Evolutionary conservation across 768 basidiomycete species (phyloP).

Genomic region (Hypsizygus marmoreus): DNA sequence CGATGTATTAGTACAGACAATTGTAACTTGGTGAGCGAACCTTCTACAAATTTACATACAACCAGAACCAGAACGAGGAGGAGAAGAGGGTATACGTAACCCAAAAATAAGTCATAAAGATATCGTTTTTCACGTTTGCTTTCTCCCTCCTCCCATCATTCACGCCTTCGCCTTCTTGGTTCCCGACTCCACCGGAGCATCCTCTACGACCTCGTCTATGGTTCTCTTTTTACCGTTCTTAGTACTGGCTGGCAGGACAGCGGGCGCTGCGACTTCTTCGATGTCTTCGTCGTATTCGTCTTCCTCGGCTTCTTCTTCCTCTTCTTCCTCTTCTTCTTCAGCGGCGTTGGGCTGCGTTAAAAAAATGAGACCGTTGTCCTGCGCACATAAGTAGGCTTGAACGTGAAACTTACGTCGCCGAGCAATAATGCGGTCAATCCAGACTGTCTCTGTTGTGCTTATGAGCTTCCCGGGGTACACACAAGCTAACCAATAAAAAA

Average conservation of each 20-base stretch:
- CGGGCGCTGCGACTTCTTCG: slow-evolving; percentile 15
- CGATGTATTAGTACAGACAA: too few species aligned
- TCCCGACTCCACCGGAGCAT: slow-evolving; percentile 29
- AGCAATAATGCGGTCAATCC: slow-evolving; percentile 21
- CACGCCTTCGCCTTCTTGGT: slow-evolving; percentile 45
- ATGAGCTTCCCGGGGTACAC: too few species aligned
- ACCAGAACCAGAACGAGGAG: slow-evolving; percentile 9
- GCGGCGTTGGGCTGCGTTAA: slow-evolving; percentile 26
- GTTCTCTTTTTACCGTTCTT: slow-evolving; percentile 36
- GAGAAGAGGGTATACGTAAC: too few species aligned
- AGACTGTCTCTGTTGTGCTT: slow-evolving; percentile 2
- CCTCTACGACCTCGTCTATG: slow-evolving; percentile 32
- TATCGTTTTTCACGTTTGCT: slow-evolving; percentile 8
- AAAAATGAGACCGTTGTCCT: not conserved
- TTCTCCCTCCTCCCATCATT: slow-evolving; percentile 9
- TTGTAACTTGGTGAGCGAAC: too few species aligned
- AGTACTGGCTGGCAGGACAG: too few species aligned
- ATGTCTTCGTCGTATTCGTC: slow-evolving; percentile 19
- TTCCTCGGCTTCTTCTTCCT: slow-evolving; percentile 31
- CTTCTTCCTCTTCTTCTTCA: slow-evolving; percentile 35
- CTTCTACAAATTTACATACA: slow-evolving; percentile 20
- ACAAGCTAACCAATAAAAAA: slow-evolving; percentile 6
- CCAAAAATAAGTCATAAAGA: slow-evolving; percentile 22
- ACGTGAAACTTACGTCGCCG: slow-evolving; percentile 14
- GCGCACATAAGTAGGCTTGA: not conserved